These are phyloP conservation scores for Verticillium albo-atrum DNA, from an alignment of 2,329 filamentous ascomycete genomes.

Conservation along the genomic window DNA sequence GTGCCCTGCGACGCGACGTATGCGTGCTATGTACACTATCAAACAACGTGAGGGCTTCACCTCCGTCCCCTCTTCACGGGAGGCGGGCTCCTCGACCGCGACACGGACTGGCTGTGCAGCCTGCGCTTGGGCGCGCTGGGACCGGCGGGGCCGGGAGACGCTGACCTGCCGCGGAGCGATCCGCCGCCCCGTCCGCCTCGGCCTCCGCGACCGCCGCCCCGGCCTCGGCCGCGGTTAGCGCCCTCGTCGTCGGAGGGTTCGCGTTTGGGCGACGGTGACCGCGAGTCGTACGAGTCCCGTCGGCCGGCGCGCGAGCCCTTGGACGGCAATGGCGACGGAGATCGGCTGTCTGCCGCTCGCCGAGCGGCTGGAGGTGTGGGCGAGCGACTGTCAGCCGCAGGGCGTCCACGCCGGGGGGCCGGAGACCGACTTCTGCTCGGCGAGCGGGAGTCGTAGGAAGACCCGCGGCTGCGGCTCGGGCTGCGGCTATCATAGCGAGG, in stretches of 20 bases:
- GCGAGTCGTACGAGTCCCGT: constrained; percentile 13
- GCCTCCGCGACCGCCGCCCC: background rate
- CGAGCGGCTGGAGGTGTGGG: constrained; percentile 6
- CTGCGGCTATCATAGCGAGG: constrained; percentile 9
- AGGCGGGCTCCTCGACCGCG: constrained; percentile 16
- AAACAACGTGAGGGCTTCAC: constrained; percentile 2
- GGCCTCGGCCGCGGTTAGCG: background rate
- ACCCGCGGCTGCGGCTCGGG: background rate
- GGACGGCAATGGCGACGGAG: constrained; percentile 7
- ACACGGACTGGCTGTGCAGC: constrained; percentile 14
- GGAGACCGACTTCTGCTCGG: constrained; percentile 11
- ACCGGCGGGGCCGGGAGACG: background rate
- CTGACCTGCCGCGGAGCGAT: background rate
- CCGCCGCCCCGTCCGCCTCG: background rate
- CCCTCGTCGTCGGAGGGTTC: constrained; percentile 2
- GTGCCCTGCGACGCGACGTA: background rate
- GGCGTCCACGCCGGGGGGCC: constrained; percentile 5
- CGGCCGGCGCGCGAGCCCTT: constrained; percentile 16
- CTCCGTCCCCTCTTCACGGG: constrained; percentile 19
- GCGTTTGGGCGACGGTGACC: constrained; percentile 12
- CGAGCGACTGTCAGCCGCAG: constrained; percentile 17
- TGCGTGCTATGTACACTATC: background rate
- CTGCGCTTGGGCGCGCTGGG: constrained; percentile 15
- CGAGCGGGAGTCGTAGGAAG: constrained; percentile 8
- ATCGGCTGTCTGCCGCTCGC: constrained; percentile 9